These are phyloP conservation scores for Erythrophleum ivorense DNA, from an alignment of 331 rosid genomes.

Conservation along the genomic window DNA sequence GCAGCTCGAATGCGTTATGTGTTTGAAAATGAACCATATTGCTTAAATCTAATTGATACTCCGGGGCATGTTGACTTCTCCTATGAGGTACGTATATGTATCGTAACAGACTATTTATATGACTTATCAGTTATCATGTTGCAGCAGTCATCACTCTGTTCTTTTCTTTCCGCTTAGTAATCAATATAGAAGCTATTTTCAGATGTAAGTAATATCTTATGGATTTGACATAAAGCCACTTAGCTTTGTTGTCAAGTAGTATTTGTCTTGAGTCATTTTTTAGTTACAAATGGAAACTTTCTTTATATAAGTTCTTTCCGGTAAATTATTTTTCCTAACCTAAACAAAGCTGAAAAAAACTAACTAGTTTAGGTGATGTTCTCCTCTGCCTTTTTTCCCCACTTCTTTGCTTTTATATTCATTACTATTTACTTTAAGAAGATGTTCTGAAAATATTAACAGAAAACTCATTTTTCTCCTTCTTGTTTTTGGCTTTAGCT, in stretches of 20 bases:
- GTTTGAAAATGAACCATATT: conserved; percentile 62
- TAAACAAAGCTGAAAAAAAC: not conserved
- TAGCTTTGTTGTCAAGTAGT: conserved; percentile 19
- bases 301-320: not conserved
- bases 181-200: conserved; percentile 18
- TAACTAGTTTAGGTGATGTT: not conserved
- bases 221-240: conserved; percentile 16
- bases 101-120: not conserved
- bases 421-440: not conserved
- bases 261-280: not conserved
- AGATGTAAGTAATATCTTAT: conserved; percentile 9
- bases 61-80: conserved; percentile 99
- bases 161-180: conserved; percentile 7
- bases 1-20: conserved; percentile 93
- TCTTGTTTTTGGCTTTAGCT: not conserved
- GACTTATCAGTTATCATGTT: conserved; percentile 17
- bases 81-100: conserved; percentile 67
- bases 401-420: not conserved
- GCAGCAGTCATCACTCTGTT: conserved; percentile 4
- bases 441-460: conserved; percentile 19
- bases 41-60: conserved; percentile 89
- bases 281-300: not conserved
- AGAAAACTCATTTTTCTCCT: conserved; percentile 13
- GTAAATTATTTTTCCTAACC: conserved; percentile 1
- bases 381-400: not conserved